A percentile compares a stretch with the other conserved stretches of the same genome.
phyloP scores from a whole-genome alignment of 768 basidiomycete genomes.

The Lentinus brumalis region DNA sequence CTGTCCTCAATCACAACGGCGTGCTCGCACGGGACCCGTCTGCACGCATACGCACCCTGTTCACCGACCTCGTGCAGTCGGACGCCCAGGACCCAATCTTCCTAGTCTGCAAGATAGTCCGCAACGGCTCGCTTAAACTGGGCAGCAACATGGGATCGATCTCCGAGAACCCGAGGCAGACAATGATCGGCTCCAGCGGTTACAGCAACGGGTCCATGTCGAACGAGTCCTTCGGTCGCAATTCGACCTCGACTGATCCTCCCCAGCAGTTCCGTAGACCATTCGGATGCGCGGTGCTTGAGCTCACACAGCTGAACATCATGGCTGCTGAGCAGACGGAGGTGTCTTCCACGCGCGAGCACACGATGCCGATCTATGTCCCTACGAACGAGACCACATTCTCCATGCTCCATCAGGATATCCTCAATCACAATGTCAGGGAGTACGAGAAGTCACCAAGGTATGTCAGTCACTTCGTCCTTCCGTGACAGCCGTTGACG shows the following conservation, averaged over 20 bases:
- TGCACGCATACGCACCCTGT: constrained; percentile 79
- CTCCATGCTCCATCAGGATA: constrained; percentile 93
- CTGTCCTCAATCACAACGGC: constrained; percentile 89
- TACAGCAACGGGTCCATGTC: constrained; percentile 4
- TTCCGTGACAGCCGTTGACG: constrained; percentile 7
- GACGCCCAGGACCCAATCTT: constrained; percentile 87
- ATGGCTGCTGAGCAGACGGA: constrained; percentile 67
- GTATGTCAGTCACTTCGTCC: constrained; percentile 30
- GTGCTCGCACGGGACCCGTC: constrained; percentile 79
- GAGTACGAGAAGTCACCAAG: constrained; percentile 84
- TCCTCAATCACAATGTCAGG: constrained; percentile 75
- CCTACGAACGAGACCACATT: constrained; percentile 84
- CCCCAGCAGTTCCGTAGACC: constrained; percentile 72
- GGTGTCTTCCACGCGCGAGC: constrained; percentile 66
- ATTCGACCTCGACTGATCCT: constrained; percentile 34
- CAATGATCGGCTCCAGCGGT: constrained; percentile 7
- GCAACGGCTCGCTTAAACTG: constrained; percentile 85
- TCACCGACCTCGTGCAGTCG: constrained; percentile 82
- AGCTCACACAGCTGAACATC: constrained; percentile 73
- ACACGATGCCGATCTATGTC: constrained; percentile 85
- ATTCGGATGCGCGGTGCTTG: constrained; percentile 94
- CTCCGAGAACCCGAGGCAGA: constrained; percentile 46
- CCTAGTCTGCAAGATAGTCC: constrained; percentile 87
- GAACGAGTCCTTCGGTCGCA: constrained; percentile 14
- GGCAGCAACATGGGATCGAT: constrained; percentile 53